Percentiles rank a stretch among this genome's conserved stretches.
Conservation (phyloP, 306 rosid genomes). For the Sindora glabra region DNA sequence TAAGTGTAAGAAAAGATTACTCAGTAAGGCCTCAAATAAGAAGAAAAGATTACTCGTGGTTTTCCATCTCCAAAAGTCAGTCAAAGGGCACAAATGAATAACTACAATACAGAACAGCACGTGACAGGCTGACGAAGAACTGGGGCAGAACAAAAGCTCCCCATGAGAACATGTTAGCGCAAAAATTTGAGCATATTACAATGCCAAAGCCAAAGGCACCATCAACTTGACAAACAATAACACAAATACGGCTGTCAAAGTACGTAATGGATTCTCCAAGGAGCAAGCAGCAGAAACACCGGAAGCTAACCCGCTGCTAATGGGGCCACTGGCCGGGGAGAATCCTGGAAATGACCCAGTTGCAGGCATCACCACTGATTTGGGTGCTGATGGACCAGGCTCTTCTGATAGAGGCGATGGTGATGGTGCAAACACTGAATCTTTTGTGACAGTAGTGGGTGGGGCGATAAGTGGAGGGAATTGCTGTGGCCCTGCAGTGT, state of each 20-base stretch:
- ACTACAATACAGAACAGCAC: conserved; percentile 23
- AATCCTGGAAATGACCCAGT: conserved; percentile 45
- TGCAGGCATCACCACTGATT: conserved; percentile 43
- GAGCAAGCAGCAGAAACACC: conserved; percentile 59
- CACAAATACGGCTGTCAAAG: conserved; percentile 28
- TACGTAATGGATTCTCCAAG: conserved; percentile 42
- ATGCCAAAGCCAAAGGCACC: conserved; percentile 28
- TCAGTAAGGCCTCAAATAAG: not conserved
- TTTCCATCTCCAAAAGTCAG: conserved; percentile 30
- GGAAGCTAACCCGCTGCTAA: conserved; percentile 36
- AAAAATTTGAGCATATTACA: conserved; percentile 35
- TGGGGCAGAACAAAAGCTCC: conserved; percentile 18
- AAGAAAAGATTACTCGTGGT: conserved; percentile 16
- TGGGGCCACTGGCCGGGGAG: conserved; percentile 62
- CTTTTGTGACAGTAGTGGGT: conserved; percentile 50
- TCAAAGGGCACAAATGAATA: conserved; percentile 30
- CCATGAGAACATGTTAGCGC: not conserved
- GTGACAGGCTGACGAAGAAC: conserved; percentile 1
- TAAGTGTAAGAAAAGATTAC: not conserved
- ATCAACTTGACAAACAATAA: conserved; percentile 34
- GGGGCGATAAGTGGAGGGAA: conserved; percentile 80
- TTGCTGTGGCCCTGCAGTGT: conserved; percentile 57
- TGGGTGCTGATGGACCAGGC: conserved; percentile 33
- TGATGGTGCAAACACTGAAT: conserved; percentile 51
- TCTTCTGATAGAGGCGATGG: conserved; percentile 66